A percentile compares a stretch with the other conserved stretches of the same genome.
phyloP scores from a whole-genome alignment of 495 filamentous ascomycete genomes.

The Tuber borchii region DNA sequence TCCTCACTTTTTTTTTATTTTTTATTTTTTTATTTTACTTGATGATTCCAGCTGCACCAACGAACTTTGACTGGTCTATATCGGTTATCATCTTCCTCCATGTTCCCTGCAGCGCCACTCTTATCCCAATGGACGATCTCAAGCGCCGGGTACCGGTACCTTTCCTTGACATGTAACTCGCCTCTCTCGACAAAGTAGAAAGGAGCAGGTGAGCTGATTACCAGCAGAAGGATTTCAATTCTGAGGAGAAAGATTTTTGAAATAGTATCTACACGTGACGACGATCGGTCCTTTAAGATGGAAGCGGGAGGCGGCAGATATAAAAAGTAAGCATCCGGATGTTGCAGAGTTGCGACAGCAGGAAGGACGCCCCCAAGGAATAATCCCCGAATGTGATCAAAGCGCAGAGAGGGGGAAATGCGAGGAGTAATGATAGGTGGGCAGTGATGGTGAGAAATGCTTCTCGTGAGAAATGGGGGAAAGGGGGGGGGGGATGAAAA shows the following conservation, averaged over 20 bases:
- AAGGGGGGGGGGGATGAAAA: constrained; percentile 11
- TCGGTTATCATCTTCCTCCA: neutral
- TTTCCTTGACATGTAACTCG: neutral
- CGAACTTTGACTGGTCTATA: neutral
- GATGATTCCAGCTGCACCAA: neutral
- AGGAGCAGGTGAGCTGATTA: neutral
- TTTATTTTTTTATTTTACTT: neutral
- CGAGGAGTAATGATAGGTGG: neutral
- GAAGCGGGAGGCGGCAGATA: constrained; percentile 40
- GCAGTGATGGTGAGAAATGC: neutral
- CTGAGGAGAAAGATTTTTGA: constrained; percentile 14
- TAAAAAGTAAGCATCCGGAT: constrained; percentile 41
- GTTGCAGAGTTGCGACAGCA: constrained; percentile 36
- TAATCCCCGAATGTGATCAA: constrained; percentile 41
- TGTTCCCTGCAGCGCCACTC: neutral
- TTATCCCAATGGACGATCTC: neutral
- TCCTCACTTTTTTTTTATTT: constrained; percentile 14
- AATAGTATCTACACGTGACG: constrained; percentile 33
- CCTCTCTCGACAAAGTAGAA: neutral
- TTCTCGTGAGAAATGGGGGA: constrained; percentile 20
- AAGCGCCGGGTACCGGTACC: neutral
- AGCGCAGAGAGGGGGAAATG: constrained; percentile 30
- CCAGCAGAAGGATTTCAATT: constrained; percentile 3
- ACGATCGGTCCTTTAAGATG: constrained; percentile 40
- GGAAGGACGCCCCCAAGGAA: constrained; percentile 31